Evolutionary conservation across 805 yeast genomes (phyloP).

Genomic region (Metschnikowia santaceciliae): DNA sequence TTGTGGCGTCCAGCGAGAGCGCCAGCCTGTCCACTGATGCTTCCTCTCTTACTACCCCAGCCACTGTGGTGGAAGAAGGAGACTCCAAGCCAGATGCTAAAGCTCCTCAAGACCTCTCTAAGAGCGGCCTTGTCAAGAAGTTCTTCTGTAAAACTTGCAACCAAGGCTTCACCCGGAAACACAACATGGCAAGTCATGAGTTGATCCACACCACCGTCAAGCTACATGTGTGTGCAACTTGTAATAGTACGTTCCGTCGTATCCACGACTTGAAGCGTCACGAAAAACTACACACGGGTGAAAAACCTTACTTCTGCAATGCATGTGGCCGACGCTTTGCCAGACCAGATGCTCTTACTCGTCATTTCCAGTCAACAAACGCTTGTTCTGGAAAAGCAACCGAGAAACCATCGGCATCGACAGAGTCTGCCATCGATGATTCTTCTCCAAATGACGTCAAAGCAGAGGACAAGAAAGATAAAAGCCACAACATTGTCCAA

Average conservation of each 20-base stretch:
- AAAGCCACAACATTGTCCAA: neutral
- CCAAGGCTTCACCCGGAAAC: conserved; percentile 66
- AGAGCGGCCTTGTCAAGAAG: conserved; percentile 21
- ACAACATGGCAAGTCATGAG: conserved; percentile 69
- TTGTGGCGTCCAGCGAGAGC: neutral
- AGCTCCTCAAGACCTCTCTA: conserved; percentile 3
- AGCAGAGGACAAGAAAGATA: neutral
- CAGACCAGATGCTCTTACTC: conserved; percentile 67
- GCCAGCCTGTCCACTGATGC: neutral
- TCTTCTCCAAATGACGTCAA: conserved; percentile 4
- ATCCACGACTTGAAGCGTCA: conserved; percentile 77
- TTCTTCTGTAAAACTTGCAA: conserved; percentile 57
- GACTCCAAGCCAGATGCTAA: neutral
- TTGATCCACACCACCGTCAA: conserved; percentile 62
- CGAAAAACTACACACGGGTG: conserved; percentile 71
- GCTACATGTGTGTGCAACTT: conserved; percentile 60
- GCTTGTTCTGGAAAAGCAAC: conserved; percentile 25
- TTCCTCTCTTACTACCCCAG: conserved; percentile 6
- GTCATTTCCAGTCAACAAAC: conserved; percentile 53
- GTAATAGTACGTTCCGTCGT: conserved; percentile 62
- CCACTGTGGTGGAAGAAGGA: conserved; percentile 7
- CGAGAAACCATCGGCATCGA: neutral
- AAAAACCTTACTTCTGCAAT: conserved; percentile 59
- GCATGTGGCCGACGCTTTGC: conserved; percentile 65
- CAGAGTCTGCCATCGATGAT: neutral